Evolutionary conservation across 805 yeast species (phyloP).

Genomic region (Hanseniaspora valbyensis): DNA sequence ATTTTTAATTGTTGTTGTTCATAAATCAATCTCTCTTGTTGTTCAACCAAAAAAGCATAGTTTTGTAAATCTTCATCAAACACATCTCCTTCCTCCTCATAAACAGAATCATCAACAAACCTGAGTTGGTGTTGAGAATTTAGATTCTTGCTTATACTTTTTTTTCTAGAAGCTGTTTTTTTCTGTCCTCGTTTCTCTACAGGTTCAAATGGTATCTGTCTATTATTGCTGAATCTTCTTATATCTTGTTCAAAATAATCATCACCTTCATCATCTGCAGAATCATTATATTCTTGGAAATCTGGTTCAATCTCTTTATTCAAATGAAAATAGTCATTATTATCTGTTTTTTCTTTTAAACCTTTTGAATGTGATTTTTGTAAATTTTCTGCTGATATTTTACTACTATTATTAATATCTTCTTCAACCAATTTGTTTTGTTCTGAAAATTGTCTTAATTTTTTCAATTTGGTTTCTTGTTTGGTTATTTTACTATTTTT

Average conservation of each 20-base stretch:
- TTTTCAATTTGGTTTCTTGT: constrained; percentile 7
- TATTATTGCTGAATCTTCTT: background rate
- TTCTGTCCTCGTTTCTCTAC: background rate
- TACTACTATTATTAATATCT: background rate
- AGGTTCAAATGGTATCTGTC: background rate
- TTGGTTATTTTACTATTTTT: background rate
- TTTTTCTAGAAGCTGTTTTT: background rate
- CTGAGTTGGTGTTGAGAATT: background rate
- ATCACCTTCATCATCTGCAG: background rate
- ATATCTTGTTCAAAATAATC: background rate
- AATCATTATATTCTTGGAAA: background rate
- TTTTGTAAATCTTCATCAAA: background rate
- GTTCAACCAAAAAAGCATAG: background rate
- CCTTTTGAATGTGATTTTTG: too few species aligned
- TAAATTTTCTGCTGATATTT: background rate
- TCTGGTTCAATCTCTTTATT: background rate
- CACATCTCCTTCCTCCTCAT: background rate
- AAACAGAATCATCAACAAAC: constrained; percentile 4
- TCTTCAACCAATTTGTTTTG: background rate
- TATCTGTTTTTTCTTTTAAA: background rate
- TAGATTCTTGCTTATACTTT: background rate
- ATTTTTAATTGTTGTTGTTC: constrained; percentile 7
- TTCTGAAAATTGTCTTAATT: constrained; percentile 11
- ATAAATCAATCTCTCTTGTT: background rate
- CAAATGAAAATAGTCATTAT: background rate